These are phyloP conservation scores for Albugo candida DNA, from an alignment of 352 stramenopile species.

Conservation along the genomic window DNA sequence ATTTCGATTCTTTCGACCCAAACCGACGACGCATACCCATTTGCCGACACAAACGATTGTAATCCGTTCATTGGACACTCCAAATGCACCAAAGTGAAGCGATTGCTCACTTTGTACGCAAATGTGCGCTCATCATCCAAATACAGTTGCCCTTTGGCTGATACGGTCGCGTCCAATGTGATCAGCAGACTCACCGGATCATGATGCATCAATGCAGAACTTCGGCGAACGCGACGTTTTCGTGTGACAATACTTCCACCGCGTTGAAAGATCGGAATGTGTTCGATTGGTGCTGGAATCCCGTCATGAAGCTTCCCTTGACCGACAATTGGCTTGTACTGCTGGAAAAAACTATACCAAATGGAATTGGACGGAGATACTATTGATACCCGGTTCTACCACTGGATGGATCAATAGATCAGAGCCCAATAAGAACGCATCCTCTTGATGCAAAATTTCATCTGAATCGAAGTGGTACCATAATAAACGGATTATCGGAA, in stretches of 20 bases:
- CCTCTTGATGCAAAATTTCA: constrained; percentile 74
- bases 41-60: constrained; percentile 8
- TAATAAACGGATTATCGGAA: constrained; percentile 86
- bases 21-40: constrained; percentile 25
- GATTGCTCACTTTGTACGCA: constrained; percentile 24
- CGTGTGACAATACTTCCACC: constrained; percentile 88
- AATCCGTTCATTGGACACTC: constrained; percentile 15
- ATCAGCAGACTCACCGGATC: constrained; percentile 96
- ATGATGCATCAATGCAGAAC: constrained; percentile 84
- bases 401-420: constrained; percentile 95
- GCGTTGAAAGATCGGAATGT: constrained; percentile 93
- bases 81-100: constrained; percentile 31
- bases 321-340: constrained; percentile 30
- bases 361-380: constrained; percentile 33
- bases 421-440: constrained; percentile 91
- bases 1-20: constrained; percentile 79
- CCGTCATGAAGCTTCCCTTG: constrained; percentile 26
- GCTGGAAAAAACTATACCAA: constrained; percentile 85
- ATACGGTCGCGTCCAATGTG: constrained; percentile 63
- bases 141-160: constrained; percentile 83
- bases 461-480: constrained; percentile 92
- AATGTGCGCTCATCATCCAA: constrained; percentile 93
- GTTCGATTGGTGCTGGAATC: constrained; percentile 80
- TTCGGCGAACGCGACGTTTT: constrained; percentile 91
- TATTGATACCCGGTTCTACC: constrained; percentile 53